A percentile compares a stretch with the other conserved stretches of the same genome.
Conservation (phyloP, 2,329 filamentous ascomycete species). For the Sporothrix brasiliensis region DNA sequence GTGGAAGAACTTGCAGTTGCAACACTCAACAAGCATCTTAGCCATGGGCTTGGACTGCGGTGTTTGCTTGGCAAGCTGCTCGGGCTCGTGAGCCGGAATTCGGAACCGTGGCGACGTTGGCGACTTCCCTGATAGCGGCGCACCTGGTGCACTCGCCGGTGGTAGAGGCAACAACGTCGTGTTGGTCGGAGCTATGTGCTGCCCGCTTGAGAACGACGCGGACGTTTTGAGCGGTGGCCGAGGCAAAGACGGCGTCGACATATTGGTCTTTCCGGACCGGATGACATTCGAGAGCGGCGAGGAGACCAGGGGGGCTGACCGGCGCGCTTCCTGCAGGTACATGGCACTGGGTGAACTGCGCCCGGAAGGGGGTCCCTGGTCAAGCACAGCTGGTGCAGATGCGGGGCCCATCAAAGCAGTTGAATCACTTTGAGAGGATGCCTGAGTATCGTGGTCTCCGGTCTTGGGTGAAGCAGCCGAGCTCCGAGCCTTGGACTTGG, state of each 20-base stretch:
- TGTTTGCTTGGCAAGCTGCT: conserved; percentile 19
- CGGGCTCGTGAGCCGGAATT: conserved; percentile 31
- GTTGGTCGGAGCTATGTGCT: background rate
- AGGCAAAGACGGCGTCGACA: conserved; percentile 22
- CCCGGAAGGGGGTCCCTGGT: conserved; percentile 3
- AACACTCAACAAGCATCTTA: conserved; percentile 69
- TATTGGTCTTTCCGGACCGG: conserved; percentile 30
- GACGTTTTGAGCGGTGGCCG: conserved; percentile 25
- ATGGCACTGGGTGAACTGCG: conserved; percentile 40
- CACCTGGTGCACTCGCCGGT: background rate
- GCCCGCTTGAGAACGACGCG: background rate
- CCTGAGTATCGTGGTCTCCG: background rate
- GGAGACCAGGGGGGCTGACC: conserved; percentile 39
- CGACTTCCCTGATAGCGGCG: background rate
- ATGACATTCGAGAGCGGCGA: conserved; percentile 36
- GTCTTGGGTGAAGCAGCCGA: background rate
- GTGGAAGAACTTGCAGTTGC: conserved; percentile 65
- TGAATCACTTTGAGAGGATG: background rate
- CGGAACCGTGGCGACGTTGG: conserved; percentile 29
- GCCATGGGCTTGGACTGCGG: conserved; percentile 45
- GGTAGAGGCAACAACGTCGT: background rate
- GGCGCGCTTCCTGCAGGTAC: conserved; percentile 46
- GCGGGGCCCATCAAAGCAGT: background rate
- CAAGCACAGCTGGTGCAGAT: background rate
- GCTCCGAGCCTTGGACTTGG: conserved; percentile 36